Evolutionary conservation across 768 basidiomycete genomes (phyloP).

Genomic region (Phanerochaete carnosa): DNA sequence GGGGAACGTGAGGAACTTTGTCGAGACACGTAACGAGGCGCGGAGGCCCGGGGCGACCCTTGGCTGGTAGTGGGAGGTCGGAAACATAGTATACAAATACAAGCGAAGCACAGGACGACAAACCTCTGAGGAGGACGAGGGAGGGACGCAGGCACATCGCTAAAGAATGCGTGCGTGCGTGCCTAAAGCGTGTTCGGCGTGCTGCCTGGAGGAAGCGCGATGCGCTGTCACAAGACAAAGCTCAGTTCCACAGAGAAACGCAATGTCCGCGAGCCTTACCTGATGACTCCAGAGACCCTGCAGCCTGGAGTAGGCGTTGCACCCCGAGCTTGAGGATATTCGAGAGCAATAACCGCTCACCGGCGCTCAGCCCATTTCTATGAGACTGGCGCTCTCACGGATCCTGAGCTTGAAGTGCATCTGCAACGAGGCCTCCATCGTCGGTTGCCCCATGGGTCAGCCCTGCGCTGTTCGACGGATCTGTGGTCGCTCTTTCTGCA

Average conservation of each 20-base stretch:
- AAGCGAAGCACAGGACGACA: not conserved
- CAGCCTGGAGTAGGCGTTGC: not conserved
- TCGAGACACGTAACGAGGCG: conserved; percentile 3
- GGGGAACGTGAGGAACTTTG: not conserved
- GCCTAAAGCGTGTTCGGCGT: not conserved
- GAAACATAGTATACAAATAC: conserved; percentile 1
- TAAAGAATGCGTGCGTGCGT: conserved; percentile 1
- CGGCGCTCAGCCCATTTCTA: not conserved
- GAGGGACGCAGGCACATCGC: not conserved
- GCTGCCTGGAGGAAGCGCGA: not conserved
- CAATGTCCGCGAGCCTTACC: not conserved
- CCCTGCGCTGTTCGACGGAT: no score
- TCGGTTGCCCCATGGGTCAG: no score
- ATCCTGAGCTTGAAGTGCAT: no score
- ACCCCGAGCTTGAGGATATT: not conserved
- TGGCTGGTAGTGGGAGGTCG: not conserved
- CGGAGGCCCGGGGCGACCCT: conserved; percentile 4
- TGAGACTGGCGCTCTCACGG: not conserved
- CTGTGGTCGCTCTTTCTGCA: no score
- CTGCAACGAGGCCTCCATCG: no score
- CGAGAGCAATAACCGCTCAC: not conserved
- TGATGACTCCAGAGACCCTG: not conserved
- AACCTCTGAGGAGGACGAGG: conserved; percentile 6
- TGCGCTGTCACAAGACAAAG: not conserved
- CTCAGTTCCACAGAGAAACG: not conserved